Evolutionary conservation across 2,329 filamentous ascomycete genomes (phyloP), one percentile per base, ranked within the genome.

Genomic region (Colletotrichum liriopes): DNA sequence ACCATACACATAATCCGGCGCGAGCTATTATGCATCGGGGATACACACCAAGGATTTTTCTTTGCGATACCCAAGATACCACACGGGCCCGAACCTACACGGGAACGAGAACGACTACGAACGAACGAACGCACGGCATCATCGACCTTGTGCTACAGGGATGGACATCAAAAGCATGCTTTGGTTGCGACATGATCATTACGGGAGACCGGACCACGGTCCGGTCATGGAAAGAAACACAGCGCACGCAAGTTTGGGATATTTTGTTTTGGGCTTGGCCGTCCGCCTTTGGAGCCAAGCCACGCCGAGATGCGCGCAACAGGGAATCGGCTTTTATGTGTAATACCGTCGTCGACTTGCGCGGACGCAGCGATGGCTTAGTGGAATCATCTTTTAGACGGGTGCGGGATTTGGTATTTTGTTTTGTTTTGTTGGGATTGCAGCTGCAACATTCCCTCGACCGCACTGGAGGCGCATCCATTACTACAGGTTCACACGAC

Each of bases 41-140:
- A 70, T 70, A 72, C 52, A 65, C 45, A 64, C 56, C 64, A 72
- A 66, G 68, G 72, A 59, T 58, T 61, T 73, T 71, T 71, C 64
- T 74, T 74, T 69, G 60, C 68, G 73, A 74, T 74, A 74, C 73
- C 73, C 73, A 71, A 71, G 61, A 70, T 70, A 69, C 65, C 64
- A 64, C 41, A 63, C 59, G 63, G 67, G 55, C 61, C 71, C 55
- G 49, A 58, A 52, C 49, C 56, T 43, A 49, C 54, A 72, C 45
- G 67, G 52, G 65, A 54, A 65, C 43, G 64, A 63, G 45, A 65
- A 71, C 73, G 67, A 67, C 63, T 56, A 72, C 68, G 69, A 72
- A 65, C 54, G 51, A 67, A 68, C 69, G 70, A 72, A 73, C 61
- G 72, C 60, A 69, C 64, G 55, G 60, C 64, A 62, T 62, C 43